These are phyloP conservation scores for Lepiota brunneoincarnata DNA, from an alignment of 768 basidiomycete species.

Conservation along the genomic window DNA sequence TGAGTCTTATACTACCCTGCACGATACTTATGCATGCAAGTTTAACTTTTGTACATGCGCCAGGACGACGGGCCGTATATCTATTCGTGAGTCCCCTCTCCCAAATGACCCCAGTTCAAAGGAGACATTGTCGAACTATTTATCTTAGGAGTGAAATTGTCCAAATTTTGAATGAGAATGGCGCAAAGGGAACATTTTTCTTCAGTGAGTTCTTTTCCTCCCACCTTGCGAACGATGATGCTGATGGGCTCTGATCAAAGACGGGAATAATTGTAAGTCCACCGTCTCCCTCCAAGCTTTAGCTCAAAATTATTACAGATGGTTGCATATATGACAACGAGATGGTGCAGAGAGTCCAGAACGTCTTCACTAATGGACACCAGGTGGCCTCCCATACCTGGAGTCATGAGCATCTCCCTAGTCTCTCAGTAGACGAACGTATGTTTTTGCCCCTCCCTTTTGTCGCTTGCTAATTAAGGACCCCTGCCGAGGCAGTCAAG, in stretches of 20 bases:
- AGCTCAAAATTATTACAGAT: slow-evolving; percentile 12
- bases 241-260: slow-evolving; percentile 10
- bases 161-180: slow-evolving; percentile 19
- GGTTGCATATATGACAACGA: slow-evolving; percentile 30
- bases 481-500: slow-evolving; percentile 14
- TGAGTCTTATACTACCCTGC: neutral
- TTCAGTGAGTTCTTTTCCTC: slow-evolving; percentile 21
- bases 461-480: neutral
- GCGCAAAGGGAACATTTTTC: slow-evolving; percentile 30
- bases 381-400: slow-evolving; percentile 36
- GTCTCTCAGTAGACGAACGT: slow-evolving; percentile 26
- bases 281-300: neutral
- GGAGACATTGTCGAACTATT: neutral
- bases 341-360: slow-evolving; percentile 25
- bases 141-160: slow-evolving; percentile 19
- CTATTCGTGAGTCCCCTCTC: slow-evolving; percentile 25
- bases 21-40: neutral
- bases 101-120: too few species aligned
- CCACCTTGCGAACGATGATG: too few species aligned
- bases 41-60: neutral
- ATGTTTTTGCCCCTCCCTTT: neutral
- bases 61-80: slow-evolving; percentile 45
- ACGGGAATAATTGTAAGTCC: slow-evolving; percentile 27
- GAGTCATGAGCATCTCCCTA: slow-evolving; percentile 29
- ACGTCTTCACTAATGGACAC: slow-evolving; percentile 27